Conservation (phyloP, 257 asterid genomes). For the Solanum piurae region DNA sequence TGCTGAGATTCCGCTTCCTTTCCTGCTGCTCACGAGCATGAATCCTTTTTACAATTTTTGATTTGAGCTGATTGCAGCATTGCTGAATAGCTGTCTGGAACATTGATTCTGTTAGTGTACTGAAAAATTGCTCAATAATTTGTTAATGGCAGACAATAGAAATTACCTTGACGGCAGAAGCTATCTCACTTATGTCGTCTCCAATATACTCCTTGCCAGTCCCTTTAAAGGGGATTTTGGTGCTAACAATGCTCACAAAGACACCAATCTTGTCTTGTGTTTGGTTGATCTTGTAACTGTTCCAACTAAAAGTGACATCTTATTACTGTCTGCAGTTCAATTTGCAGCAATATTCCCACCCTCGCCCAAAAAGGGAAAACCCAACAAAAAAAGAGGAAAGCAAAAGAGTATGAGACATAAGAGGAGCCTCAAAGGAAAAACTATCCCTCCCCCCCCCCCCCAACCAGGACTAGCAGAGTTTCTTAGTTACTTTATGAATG, state of each 20-base stretch:
- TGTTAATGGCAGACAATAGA: not conserved
- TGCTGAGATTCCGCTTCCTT: constrained; percentile 80
- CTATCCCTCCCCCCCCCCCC: not conserved
- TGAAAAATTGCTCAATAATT: not conserved
- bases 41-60: constrained; percentile 75
- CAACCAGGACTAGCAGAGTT: not conserved
- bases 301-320: constrained; percentile 46
- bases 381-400: not conserved
- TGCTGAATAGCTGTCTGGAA: constrained; percentile 74
- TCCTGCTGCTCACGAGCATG: constrained; percentile 99
- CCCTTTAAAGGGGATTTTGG: constrained; percentile 90
- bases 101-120: constrained; percentile 9
- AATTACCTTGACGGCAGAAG: constrained; percentile 81
- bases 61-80: constrained; percentile 68
- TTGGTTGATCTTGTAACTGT: constrained; percentile 85
- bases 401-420: not conserved
- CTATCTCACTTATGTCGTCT: constrained; percentile 89
- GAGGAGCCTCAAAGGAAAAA: not conserved
- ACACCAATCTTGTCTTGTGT: constrained; percentile 85
- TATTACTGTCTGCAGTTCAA: not conserved
- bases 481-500: not conserved
- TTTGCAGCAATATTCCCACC: not conserved
- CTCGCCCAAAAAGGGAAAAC: not conserved
- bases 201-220: constrained; percentile 95
- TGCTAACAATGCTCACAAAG: constrained; percentile 90